Conservation (phyloP, 768 basidiomycete genomes). For the Phlegmacium glaucopus region DNA sequence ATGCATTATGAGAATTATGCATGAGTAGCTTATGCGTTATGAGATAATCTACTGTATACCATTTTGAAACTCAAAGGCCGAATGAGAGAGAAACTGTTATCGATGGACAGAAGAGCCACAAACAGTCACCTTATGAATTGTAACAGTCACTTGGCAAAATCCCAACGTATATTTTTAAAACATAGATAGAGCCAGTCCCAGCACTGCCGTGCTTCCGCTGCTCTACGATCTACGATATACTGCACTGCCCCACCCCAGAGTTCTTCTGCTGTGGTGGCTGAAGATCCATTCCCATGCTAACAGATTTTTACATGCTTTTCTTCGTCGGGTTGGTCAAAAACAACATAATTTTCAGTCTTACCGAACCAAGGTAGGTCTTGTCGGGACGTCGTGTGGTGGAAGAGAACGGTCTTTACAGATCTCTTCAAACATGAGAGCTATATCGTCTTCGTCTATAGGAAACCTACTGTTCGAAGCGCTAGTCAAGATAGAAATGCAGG, state of each 20-base stretch:
- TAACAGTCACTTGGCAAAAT: too few species aligned
- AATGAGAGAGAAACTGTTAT: too few species aligned
- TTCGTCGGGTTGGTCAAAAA: constrained; percentile 76
- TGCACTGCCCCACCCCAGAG: constrained; percentile 72
- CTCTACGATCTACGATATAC: constrained; percentile 53
- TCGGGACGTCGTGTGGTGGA: constrained; percentile 74
- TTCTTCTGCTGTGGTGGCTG: constrained; percentile 38
- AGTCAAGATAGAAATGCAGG: not conserved
- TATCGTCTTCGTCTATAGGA: constrained; percentile 80
- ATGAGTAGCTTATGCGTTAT: too few species aligned
- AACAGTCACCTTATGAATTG: too few species aligned
- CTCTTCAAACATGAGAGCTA: constrained; percentile 84
- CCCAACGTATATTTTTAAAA: too few species aligned
- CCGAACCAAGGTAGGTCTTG: constrained; percentile 69
- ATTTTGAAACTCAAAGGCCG: too few species aligned
- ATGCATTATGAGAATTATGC: too few species aligned
- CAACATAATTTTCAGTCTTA: constrained; percentile 94
- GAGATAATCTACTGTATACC: too few species aligned
- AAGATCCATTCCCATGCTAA: constrained; percentile 20
- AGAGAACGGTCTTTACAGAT: constrained; percentile 76
- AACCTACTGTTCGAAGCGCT: constrained; percentile 52
- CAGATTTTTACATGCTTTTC: constrained; percentile 58
- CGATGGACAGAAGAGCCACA: too few species aligned
- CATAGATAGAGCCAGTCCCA: constrained; percentile 44
- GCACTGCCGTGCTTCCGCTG: constrained; percentile 54